Percentiles rank a stretch among this genome's conserved stretches.
Evolutionary conservation across 2,329 filamentous ascomycete genomes (phyloP).

Genomic region (Colletotrichum sojae): DNA sequence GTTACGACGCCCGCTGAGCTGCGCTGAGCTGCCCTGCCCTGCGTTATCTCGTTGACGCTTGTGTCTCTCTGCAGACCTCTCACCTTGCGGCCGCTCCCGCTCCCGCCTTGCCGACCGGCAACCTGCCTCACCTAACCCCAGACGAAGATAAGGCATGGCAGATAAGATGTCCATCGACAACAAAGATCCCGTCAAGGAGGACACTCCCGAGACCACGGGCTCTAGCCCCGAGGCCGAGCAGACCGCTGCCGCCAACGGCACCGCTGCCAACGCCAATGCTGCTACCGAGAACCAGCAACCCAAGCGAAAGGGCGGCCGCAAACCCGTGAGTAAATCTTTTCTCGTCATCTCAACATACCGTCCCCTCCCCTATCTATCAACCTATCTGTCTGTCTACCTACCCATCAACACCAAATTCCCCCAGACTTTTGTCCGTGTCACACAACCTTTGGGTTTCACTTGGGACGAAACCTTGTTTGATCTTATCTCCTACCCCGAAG

Average conservation of each 20-base stretch:
- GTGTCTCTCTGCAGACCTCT: not conserved
- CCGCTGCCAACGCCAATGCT: constrained; percentile 47
- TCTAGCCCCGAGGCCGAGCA: constrained; percentile 73
- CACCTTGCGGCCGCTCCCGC: constrained; percentile 52
- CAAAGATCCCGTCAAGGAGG: constrained; percentile 69
- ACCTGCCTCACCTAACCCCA: constrained; percentile 48
- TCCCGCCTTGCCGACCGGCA: constrained; percentile 45
- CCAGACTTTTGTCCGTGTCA: constrained; percentile 32
- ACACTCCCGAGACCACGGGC: constrained; percentile 73
- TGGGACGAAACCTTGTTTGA: constrained; percentile 32
- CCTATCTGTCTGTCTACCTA: not conserved
- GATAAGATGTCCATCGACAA: constrained; percentile 78
- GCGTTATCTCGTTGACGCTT: constrained; percentile 5
- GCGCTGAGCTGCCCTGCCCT: constrained; percentile 1
- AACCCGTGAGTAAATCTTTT: constrained; percentile 82
- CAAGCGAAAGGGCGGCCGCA: constrained; percentile 97
- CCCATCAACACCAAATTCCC: constrained; percentile 33
- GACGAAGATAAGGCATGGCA: constrained; percentile 67
- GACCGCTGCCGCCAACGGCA: constrained; percentile 49
- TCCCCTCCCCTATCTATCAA: not conserved
- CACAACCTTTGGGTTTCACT: constrained; percentile 25
- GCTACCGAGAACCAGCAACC: constrained; percentile 74
- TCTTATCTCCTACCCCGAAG: constrained; percentile 40
- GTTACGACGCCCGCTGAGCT: constrained; percentile 48
- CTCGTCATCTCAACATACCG: constrained; percentile 41